Evolutionary conservation across 495 filamentous ascomycete genomes (phyloP).

Genomic region (Penicillium steckii): DNA sequence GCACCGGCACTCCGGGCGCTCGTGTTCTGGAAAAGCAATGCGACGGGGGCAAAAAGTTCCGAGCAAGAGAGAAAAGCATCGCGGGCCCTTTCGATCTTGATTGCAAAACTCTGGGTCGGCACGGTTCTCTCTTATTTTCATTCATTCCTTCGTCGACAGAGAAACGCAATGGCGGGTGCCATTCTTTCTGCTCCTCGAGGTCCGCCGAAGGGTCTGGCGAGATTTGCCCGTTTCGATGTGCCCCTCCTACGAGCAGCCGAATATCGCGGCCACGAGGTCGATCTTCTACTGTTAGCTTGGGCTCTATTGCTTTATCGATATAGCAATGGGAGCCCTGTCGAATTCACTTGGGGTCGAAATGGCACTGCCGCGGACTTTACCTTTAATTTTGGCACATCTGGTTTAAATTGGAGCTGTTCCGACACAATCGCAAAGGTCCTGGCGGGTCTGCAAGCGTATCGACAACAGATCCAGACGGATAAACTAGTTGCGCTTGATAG

Average conservation of each 20-base stretch:
- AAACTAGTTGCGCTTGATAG: not conserved
- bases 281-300: conserved; percentile 8
- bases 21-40: conserved; percentile 2
- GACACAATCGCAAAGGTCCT: not conserved
- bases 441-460: not conserved
- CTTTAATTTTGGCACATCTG: conserved; percentile 1
- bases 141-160: not conserved
- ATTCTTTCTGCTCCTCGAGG: not conserved
- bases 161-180: conserved; percentile 3
- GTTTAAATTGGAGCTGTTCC: not conserved
- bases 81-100: not conserved
- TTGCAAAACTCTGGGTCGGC: not conserved
- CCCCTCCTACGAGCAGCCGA: conserved; percentile 1
- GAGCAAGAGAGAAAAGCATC: not conserved
- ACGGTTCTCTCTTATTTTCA: not conserved
- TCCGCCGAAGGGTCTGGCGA: not conserved
- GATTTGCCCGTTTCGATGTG: conserved; percentile 9
- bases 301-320: conserved; percentile 6
- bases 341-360: conserved; percentile 10
- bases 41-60: not conserved
- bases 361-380: conserved; percentile 3
- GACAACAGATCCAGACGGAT: not conserved
- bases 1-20: not conserved
- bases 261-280: conserved; percentile 6
- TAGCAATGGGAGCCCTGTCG: conserved; percentile 7